Base-by-base conservation (phyloP, 1,284 basidiomycete species). In the Marasmius fiardii region DNA sequence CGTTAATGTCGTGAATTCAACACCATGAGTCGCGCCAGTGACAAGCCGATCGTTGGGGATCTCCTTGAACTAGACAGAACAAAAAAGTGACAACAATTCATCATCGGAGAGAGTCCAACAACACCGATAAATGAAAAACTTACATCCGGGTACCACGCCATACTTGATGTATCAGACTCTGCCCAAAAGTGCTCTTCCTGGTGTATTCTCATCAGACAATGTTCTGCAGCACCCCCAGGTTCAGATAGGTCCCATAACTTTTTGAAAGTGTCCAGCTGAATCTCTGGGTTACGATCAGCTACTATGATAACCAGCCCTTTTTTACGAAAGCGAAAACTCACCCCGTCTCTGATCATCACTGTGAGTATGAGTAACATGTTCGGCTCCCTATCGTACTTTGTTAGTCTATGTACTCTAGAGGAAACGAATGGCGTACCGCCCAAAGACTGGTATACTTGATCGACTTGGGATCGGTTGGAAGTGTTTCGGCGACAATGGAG, bases 391-490 rank as follows among this genome's bases (percentile, higher is more conserved):
- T 12, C 11, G 11, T 52, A 44, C 33, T n/a, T 23, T 10, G 26
- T 31, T 54, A 8, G 34, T 18, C 26, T n/a, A n/a, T 23, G 14
- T 18, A 26, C 28, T 18, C 33, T 4, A 11, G 43, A 26, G 18
- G 20, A 50, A 34, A 53, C 20, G 26, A 33, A 7, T 7, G 3
- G 73, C 85, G 64, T 64, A 89, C 89, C 16, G 90, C 90, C 90
- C 90, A 92, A 18, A 80, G 79, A 65, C 86, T 90, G 1, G 90
- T 87, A 63, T 89, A 92, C 24, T 76, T 75, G 64, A 85, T 82
- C 18, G 73, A 78, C 67, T 86, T 86, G 1, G 80, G 74, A 64
- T 92, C 90, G 21, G 74, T 82, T 0, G 87, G 87, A 35, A 89
- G 73, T 3, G 75, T 72, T 52, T 89, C 86, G 1, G 89, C 85